Conservation (phyloP, 2,329 filamentous ascomycete genomes). For the Penicillium sp. region DNA sequence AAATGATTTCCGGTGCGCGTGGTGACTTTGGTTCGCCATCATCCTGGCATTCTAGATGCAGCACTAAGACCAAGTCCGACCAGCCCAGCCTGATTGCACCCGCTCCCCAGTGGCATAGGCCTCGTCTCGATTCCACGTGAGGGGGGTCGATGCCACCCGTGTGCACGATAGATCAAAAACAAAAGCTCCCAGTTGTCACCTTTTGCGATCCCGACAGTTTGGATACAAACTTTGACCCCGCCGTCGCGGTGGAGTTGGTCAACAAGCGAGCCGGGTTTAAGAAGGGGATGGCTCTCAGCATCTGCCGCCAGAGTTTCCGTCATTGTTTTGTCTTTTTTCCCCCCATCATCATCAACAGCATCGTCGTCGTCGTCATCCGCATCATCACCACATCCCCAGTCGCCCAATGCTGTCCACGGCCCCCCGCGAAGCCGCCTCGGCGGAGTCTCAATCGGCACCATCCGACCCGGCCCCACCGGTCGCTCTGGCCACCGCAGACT, state of each 20-base stretch:
- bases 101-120: no score
- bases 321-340: not conserved
- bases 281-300: not conserved
- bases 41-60: no score
- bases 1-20: no score
- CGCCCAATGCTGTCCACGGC: not conserved
- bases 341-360: not conserved
- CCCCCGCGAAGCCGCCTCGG: not conserved
- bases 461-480: not conserved
- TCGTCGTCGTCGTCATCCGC: no score
- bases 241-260: not conserved
- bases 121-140: no score
- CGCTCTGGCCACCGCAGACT: not conserved
- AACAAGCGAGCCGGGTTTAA: not conserved
- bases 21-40: no score
- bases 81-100: no score
- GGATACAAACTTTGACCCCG: slow-evolving; percentile 15
- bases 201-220: slow-evolving; percentile 12
- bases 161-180: slow-evolving; percentile 3
- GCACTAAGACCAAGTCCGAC: no score
- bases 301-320: not conserved
- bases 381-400: no score
- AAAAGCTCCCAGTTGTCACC: not conserved
- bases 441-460: not conserved
- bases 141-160: no score